Base-by-base conservation (phyloP, 2,329 filamentous ascomycete species). In the Cladobotryum mycophilum region DNA sequence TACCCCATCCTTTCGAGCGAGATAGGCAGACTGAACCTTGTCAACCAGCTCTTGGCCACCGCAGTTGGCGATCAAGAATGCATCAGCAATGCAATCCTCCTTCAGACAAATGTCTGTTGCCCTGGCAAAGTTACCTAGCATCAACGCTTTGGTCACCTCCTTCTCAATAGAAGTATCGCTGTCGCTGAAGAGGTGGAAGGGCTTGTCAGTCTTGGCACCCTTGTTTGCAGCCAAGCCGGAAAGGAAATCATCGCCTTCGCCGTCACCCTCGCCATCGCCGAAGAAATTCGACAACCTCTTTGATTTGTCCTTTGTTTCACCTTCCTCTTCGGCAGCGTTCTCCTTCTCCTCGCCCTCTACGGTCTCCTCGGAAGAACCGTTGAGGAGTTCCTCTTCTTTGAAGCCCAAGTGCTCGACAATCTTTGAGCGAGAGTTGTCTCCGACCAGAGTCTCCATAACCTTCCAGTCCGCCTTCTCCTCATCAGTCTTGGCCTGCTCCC, bases 381-480 rank as follows among this genome's bases (percentile, higher is more conserved):
- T 78, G 7, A 67, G 59, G 3, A 73, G 64, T 20, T 79, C 74
- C n/a, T 76, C 73, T 52, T 86, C 82, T 30, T 81, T 76, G 68
- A 97, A 92, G n/a, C 92, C 93, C 15, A 99, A 80, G 65, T 95
- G 91, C 58, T 95, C 86, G 18, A 93, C 80, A 51, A 99, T 85
- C 65, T 88, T 85, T 65, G 86, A 86, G 40, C 91, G 83, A n/a
- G 90, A 87, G 62, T 92, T 91, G 30, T 87, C 84, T 3, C 88
- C 85, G 45, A 92, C 86, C 54, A 99, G 71, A 2, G 90, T 93
- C 67, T 93, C 85, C 67, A 99, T 89, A 36, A 97, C 89, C 57
- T 87, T 86, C 93, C 93, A 99, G 68, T 97, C 92, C 4, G 88
- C 87, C 74, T 90, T 96, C 66, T 97, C 93, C 58, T 95, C 89